These are phyloP conservation scores for Vitis amurensis DNA, from an alignment of 164 flowering plant species.

Conservation along the genomic window DNA sequence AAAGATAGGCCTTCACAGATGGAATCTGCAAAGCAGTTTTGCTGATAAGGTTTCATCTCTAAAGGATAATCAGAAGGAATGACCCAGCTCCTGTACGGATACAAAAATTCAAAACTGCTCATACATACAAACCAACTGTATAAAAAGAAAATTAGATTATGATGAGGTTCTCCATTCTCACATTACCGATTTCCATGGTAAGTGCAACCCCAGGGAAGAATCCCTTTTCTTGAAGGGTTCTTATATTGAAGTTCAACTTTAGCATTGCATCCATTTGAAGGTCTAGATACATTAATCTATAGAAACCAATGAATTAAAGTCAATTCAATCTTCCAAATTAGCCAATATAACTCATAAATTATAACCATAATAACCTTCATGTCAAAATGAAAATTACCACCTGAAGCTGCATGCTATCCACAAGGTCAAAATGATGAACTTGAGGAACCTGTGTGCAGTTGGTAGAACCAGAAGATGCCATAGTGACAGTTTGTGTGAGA, in stretches of 20 bases:
- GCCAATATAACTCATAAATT: neutral
- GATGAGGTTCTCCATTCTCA: neutral
- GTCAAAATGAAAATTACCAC: slow-evolving; percentile 7
- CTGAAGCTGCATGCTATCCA: slow-evolving; percentile 40
- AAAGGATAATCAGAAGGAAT: slow-evolving; percentile 29
- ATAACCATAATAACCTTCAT: too few relatives aligned
- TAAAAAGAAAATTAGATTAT: neutral
- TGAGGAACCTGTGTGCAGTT: slow-evolving; percentile 14
- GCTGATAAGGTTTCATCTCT: slow-evolving; percentile 29
- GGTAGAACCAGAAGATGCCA: slow-evolving; percentile 19
- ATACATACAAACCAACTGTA: neutral
- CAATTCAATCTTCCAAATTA: neutral
- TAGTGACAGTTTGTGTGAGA: neutral
- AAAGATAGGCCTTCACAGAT: slow-evolving; percentile 31
- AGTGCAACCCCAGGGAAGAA: slow-evolving; percentile 48
- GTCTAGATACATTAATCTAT: slow-evolving; percentile 37
- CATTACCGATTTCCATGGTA: slow-evolving; percentile 38
- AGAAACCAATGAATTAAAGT: neutral
- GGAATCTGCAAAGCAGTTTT: slow-evolving; percentile 41
- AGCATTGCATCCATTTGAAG: slow-evolving; percentile 23
- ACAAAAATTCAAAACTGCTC: neutral
- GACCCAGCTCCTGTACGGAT: slow-evolving; percentile 37
- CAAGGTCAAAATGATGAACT: slow-evolving; percentile 34
- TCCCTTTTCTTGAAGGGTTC: slow-evolving; percentile 32
- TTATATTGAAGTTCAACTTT: slow-evolving; percentile 37